Conservation (phyloP, 345 rosid species). For the Lumnitzera littorea region DNA sequence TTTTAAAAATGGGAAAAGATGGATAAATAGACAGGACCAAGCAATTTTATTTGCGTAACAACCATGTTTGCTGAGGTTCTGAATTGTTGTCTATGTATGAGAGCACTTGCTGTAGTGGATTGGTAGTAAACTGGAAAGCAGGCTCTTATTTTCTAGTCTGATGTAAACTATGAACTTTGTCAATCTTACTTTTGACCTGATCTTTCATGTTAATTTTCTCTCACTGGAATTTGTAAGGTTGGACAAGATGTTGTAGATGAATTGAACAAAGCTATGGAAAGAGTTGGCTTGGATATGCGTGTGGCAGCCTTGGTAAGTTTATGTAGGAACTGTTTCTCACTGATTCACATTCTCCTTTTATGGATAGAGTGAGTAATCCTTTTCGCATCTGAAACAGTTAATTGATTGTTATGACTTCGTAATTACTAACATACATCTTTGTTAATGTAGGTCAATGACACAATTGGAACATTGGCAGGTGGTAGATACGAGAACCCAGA, state of each 20-base stretch:
- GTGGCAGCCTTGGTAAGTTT: slow-evolving; percentile 72
- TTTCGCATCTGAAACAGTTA: too few relatives aligned
- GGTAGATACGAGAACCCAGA: slow-evolving; percentile 67
- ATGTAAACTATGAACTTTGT: not conserved
- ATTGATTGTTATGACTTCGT: too few relatives aligned
- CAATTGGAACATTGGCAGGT: slow-evolving; percentile 86
- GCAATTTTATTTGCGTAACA: too few relatives aligned
- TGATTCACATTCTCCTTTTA: too few relatives aligned
- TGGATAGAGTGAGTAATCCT: too few relatives aligned
- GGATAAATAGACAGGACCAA: too few relatives aligned
- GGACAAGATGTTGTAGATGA: slow-evolving; percentile 83
- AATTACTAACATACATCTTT: not conserved
- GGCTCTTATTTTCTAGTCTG: not conserved
- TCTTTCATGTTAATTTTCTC: not conserved
- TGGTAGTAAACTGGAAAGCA: too few relatives aligned
- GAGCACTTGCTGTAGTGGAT: too few relatives aligned
- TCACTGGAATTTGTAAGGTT: slow-evolving; percentile 34
- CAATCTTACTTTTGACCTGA: not conserved
- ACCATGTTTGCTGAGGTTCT: too few relatives aligned
- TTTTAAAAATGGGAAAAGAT: too few relatives aligned
- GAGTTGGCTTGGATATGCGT: slow-evolving; percentile 73
- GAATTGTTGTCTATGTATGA: too few relatives aligned
- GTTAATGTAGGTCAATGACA: slow-evolving; percentile 67
- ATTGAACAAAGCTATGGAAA: slow-evolving; percentile 66
- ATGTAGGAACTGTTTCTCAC: not conserved